Base-by-base conservation (phyloP, 2,329 filamentous ascomycete genomes). In the Acrocalymma vagum region DNA sequence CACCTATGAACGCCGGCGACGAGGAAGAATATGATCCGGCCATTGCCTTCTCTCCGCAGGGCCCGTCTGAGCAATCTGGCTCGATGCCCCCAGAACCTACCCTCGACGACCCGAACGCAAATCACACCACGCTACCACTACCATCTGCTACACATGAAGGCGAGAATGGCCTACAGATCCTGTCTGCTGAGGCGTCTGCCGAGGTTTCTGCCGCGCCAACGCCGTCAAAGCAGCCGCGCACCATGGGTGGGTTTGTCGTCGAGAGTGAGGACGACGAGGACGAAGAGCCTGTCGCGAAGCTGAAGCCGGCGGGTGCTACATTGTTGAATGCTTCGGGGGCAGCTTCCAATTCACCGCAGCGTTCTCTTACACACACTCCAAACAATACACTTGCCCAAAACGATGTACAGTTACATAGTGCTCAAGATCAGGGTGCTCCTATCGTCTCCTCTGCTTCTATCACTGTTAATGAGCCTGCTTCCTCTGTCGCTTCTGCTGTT, bases 181-280 rank as follows among this genome's bases (percentile, higher is more conserved):
- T 42, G 45, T 51, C 55, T 20, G 48, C 55, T 25, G 40, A 31
- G 24, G 29, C 35, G 6, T 46, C 49, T 34, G 47, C 55, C 38
- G 61, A 64, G 5, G 47, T 45, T 25, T 57, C 62, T 39, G 52
- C 62, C 33, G 65, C 59, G 38, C 54, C 62, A 36, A 48, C 56
- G 30, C 61, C 56, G 31, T 58, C 62, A 39, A 69, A 72, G 53
- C 75, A 77, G 62, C 71, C 77, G 59, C 78, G 75, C 60, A 81
- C 76, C 48, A 78, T 79, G 60, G 81, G 80, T 65, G 82, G 81
- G 55, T 84, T 84, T 74, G 78, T 83, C 69, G 77, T 81, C 65
- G 82, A 84, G 70, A 81, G 82, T 65, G 80, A 83, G 63, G 78
- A 79, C 66, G 78, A 80, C 62, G 79, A 82, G 60, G 76, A 78